These are phyloP conservation scores for Hypoxylon sp. DNA, from an alignment of 2,329 filamentous ascomycete species.

Conservation along the genomic window DNA sequence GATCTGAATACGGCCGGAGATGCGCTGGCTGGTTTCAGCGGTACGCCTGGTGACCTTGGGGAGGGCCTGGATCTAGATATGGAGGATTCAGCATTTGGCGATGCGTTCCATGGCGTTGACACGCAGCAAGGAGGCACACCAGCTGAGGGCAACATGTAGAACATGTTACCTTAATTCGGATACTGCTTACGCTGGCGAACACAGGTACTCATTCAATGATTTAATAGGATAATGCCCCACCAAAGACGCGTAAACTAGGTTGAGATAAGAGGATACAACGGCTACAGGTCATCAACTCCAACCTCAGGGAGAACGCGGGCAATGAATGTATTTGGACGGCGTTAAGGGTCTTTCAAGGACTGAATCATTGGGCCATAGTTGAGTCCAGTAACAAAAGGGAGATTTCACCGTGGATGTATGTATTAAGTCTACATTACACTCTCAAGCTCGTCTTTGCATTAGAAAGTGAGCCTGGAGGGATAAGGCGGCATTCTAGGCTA, in stretches of 20 bases:
- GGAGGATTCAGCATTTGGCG: constrained; percentile 85
- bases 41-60: constrained; percentile 68
- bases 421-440: constrained; percentile 1
- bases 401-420: background rate
- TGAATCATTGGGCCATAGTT: background rate
- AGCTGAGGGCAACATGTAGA: constrained; percentile 51
- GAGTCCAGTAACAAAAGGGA: background rate
- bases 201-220: background rate
- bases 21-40: constrained; percentile 75
- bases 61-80: constrained; percentile 73
- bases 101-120: constrained; percentile 80
- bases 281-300: background rate
- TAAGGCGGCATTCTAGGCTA: background rate
- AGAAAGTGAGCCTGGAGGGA: background rate
- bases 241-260: background rate
- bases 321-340: constrained; percentile 14
- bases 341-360: constrained; percentile 7
- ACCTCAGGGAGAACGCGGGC: background rate
- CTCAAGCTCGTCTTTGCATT: background rate
- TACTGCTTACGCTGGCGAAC: background rate
- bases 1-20: constrained; percentile 80
- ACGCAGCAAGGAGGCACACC: constrained; percentile 51
- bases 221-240: background rate
- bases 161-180: background rate
- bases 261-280: constrained; percentile 1